These are phyloP conservation scores for Mrakia gelida DNA, from an alignment of 768 basidiomycete genomes.

Conservation along the genomic window DNA sequence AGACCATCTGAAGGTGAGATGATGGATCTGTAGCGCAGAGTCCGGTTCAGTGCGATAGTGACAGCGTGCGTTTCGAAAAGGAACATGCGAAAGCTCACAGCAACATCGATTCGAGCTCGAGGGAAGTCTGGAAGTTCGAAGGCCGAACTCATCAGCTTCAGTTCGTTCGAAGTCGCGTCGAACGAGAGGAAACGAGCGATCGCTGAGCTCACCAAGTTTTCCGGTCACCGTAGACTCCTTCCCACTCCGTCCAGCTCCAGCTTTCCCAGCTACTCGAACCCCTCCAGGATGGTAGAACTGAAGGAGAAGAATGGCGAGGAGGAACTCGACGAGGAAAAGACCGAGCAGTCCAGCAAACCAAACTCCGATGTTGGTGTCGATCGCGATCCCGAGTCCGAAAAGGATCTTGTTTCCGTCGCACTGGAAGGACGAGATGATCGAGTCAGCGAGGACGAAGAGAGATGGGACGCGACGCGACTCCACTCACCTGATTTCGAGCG, in stretches of 20 bases:
- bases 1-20: constrained; percentile 18
- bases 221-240: constrained; percentile 35
- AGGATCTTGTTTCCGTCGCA: constrained; percentile 49
- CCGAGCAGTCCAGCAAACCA: constrained; percentile 23
- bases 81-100: constrained; percentile 33
- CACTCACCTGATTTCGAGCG: constrained; percentile 9
- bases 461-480: too few relatives aligned
- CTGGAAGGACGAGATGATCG: constrained; percentile 24
- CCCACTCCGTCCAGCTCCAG: constrained; percentile 8
- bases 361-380: constrained; percentile 20
- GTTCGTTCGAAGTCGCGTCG: too few relatives aligned
- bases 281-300: constrained; percentile 43
- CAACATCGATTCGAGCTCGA: constrained; percentile 42
- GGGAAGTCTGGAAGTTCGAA: constrained; percentile 36
- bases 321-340: constrained; percentile 12
- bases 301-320: not conserved
- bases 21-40: constrained; percentile 24
- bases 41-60: constrained; percentile 12
- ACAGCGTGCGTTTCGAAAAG: not conserved
- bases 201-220: constrained; percentile 30
- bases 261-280: constrained; percentile 42
- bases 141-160: too few relatives aligned
- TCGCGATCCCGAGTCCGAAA: constrained; percentile 42
- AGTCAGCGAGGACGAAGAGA: too few relatives aligned
- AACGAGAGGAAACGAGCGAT: too few relatives aligned